These are phyloP conservation scores for Pisolithus marmoratus DNA, from an alignment of 768 basidiomycete species.

Conservation along the genomic window DNA sequence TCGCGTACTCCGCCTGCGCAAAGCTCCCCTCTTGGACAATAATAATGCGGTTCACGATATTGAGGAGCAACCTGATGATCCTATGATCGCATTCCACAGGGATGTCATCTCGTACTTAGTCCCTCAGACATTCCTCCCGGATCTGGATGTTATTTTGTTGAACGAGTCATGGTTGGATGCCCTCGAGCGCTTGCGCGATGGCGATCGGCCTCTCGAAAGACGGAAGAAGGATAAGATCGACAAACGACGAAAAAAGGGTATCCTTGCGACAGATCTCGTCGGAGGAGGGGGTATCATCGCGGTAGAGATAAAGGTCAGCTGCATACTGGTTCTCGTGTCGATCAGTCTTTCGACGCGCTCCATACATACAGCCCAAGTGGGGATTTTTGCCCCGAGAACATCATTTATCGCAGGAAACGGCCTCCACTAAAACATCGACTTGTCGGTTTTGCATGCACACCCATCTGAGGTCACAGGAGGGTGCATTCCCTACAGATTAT, in stretches of 20 bases:
- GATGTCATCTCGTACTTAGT: slow-evolving; percentile 63
- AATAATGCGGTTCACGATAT: slow-evolving; percentile 21
- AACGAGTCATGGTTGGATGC: slow-evolving; percentile 53
- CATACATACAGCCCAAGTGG: slow-evolving; percentile 82
- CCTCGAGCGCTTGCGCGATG: slow-evolving; percentile 43
- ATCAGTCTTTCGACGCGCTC: slow-evolving; percentile 1
- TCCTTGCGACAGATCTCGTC: slow-evolving; percentile 79
- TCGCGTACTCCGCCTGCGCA: slow-evolving; percentile 74
- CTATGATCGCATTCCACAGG: slow-evolving; percentile 51
- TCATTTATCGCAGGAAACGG: slow-evolving; percentile 57
- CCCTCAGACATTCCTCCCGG: slow-evolving; percentile 53
- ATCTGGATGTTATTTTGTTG: slow-evolving; percentile 42
- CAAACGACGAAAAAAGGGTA: slow-evolving; percentile 43
- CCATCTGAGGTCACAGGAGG: slow-evolving; percentile 38
- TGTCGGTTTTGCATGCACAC: slow-evolving; percentile 94
- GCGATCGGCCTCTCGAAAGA: slow-evolving; percentile 51
- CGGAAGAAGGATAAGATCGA: slow-evolving; percentile 57
- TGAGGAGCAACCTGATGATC: slow-evolving; percentile 34
- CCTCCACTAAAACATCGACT: slow-evolving; percentile 55
- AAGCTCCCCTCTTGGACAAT: slow-evolving; percentile 31
- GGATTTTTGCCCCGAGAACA: slow-evolving; percentile 71
- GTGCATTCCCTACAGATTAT: slow-evolving; percentile 41
- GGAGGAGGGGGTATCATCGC: slow-evolving; percentile 53
- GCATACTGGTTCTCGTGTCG: not conserved
- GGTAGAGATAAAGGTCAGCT: slow-evolving; percentile 85